Percentiles rank a stretch among this genome's conserved stretches.
These are phyloP conservation scores for Russula ochroleuca DNA, from an alignment of 768 basidiomycete genomes.

Conservation along the genomic window DNA sequence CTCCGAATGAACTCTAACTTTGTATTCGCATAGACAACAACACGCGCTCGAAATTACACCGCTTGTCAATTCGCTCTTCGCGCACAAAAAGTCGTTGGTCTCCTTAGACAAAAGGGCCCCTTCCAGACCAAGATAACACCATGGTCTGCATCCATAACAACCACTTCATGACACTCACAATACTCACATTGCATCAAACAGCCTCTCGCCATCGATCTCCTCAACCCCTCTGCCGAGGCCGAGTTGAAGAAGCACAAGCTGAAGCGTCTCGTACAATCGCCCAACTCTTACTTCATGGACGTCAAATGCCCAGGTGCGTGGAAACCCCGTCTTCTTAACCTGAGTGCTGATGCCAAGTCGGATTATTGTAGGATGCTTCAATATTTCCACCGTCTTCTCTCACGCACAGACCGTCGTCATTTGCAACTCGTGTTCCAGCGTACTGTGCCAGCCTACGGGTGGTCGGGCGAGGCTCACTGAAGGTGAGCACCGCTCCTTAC, in stretches of 20 bases:
- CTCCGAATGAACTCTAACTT: slow-evolving; percentile 28
- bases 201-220: slow-evolving; percentile 97
- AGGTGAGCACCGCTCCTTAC: slow-evolving; percentile 52
- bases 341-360: not conserved
- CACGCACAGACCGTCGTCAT: slow-evolving; percentile 97
- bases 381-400: slow-evolving; percentile 97
- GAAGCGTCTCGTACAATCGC: slow-evolving; percentile 97
- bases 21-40: slow-evolving; percentile 17
- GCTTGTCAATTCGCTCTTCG: not conserved
- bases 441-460: slow-evolving; percentile 97
- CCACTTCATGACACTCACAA: not conserved
- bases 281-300: slow-evolving; percentile 99
- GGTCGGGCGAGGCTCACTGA: slow-evolving; percentile 97
- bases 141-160: slow-evolving; percentile 20
- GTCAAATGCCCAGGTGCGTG: slow-evolving; percentile 93
- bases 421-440: slow-evolving; percentile 87
- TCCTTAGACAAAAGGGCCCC: slow-evolving; percentile 3
- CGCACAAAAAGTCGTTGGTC: slow-evolving; percentile 13
- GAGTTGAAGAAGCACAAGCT: slow-evolving; percentile 95
- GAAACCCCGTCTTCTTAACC: slow-evolving; percentile 22
- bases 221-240: slow-evolving; percentile 86
- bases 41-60: not conserved
- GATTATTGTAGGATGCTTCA: slow-evolving; percentile 73
- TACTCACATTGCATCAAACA: slow-evolving; percentile 33
- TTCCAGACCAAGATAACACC: slow-evolving; percentile 9